Evolutionary conservation across 2,329 filamentous ascomycete species (phyloP), one percentile per base, ranked within the genome.

Genomic region (Hypoxylon sp.): DNA sequence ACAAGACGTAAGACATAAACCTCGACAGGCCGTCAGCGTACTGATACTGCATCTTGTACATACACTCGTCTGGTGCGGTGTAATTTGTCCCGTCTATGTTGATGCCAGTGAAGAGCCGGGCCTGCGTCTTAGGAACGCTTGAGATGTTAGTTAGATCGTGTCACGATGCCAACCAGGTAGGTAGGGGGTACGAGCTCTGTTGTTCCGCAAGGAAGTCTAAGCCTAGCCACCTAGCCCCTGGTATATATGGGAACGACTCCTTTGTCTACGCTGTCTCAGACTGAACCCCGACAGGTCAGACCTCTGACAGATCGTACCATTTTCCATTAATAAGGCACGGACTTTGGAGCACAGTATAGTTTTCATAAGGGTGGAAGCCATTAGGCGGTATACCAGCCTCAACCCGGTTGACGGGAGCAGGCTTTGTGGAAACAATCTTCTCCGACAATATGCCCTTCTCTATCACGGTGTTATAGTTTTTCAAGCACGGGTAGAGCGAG

Each of bases 401-500:
- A 21, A 68, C 53, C 43, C 39, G 48, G 55, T 70, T 70, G 32
- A 60, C 12, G 1, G 47, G 29, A 2, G 70, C 70, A 3, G 63
- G 56, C 1, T 64, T 39, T 2, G 65, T 64, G 8, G 68, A 70
- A 9, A 70, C 57, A 3, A 69, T 34, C 1, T 21, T 58, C 34
- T 72, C 70, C 6, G 52, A 34, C 8, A 72, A 54, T 5, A 62
- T 34, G 4, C 68, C 68, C 2, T 32, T 32, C 29, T 61, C 53
- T 30, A 72, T 43, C 27, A 30, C 46, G 23, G 66, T 68, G 7
- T 68, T 8, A 39, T 67, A 72, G 46, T 68, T 72, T 45, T 68
- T 64, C 16, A 70, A 37, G 14, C 68, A 72, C 1, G 68, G 64
- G 16, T 71, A 72, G 6, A 72, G 48, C 16, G 66, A 50, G 25